Base-by-base conservation (phyloP, 768 basidiomycete genomes). In the Kwoniella newhampshirensis region DNA sequence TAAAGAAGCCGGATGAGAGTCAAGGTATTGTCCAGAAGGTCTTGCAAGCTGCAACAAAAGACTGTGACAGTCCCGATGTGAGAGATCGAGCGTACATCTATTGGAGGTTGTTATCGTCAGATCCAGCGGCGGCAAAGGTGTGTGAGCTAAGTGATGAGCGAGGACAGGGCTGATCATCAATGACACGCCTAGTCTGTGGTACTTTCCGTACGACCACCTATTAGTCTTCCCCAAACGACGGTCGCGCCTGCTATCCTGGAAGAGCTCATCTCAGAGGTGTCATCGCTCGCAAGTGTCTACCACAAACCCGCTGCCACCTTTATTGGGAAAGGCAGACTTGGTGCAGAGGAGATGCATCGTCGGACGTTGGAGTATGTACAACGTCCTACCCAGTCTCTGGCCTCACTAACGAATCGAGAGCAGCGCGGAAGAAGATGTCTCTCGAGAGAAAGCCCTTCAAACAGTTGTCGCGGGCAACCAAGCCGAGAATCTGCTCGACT, bases 231-330 rank as follows among this genome's bases (percentile, higher is more conserved):
- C 0, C 85, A 87, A 53, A 94, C 91, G 35, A 92, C 90, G 0
- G 91, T 99, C 0, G 81, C 93, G 0, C 83, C 90, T 1, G 89
- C 84, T 0, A 78, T 97, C 17, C 78, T 98, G 28, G 93, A 98
- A 69, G 96, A 98, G 71, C 82, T 99, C 2, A 77, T 98, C 0
- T 85, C 87, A 27, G 96, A 98, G 74, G 83, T 98, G 20, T 91
- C 90, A 1, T 85, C 83, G 41, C 79, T 98, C 18, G 90, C 91
- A 4, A 94, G 91, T 71, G 91, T 94, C 1, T 99, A 99, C 73
- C 96, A 99, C 79, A 97, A 96, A 76, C 96, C 96, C 0, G 86
- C 86, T 32, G 89, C 91, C 73, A 97, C 96, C 0, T 99, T 99
- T 69, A 84, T 99, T 54, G 96, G 94, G 0, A 85, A 85, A 63